Evolutionary conservation across 2,329 filamentous ascomycete species (phyloP).

Genomic region (Diaporthe ilicicola): DNA sequence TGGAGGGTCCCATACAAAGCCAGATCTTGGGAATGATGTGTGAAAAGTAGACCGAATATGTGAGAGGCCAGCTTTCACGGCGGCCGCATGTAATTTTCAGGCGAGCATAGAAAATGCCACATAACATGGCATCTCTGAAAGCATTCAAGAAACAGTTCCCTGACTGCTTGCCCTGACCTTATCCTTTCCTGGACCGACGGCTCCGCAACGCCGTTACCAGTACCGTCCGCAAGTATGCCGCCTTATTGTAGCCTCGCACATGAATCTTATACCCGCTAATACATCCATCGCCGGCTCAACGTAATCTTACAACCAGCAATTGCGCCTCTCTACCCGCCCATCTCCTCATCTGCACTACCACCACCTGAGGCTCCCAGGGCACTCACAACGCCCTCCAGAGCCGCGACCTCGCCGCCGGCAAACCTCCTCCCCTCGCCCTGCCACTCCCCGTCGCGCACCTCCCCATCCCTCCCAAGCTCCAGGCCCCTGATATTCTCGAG

Average conservation of each 20-base stretch:
- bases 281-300: too few relatives aligned
- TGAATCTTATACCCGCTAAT: not conserved
- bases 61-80: not conserved
- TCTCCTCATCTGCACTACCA: slow-evolving; percentile 29
- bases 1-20: not conserved
- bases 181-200: not conserved
- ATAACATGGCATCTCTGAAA: not conserved
- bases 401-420: slow-evolving; percentile 63
- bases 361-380: slow-evolving; percentile 49
- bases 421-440: slow-evolving; percentile 62
- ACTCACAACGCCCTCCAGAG: slow-evolving; percentile 60
- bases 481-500: slow-evolving; percentile 75
- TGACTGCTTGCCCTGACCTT: not conserved
- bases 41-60: not conserved
- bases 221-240: not conserved
- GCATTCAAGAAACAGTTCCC: not conserved
- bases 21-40: not conserved
- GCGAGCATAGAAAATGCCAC: not conserved
- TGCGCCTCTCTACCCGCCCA: not conserved
- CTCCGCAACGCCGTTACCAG: not conserved
- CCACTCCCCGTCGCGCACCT: slow-evolving; percentile 72
- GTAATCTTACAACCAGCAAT: not conserved
- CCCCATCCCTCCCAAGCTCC: slow-evolving; percentile 68
- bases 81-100: not conserved
- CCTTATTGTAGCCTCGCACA: not conserved